These are phyloP conservation scores for Ananas comosus DNA, from an alignment of 176 grass and related monocot genomes.

Conservation along the genomic window DNA sequence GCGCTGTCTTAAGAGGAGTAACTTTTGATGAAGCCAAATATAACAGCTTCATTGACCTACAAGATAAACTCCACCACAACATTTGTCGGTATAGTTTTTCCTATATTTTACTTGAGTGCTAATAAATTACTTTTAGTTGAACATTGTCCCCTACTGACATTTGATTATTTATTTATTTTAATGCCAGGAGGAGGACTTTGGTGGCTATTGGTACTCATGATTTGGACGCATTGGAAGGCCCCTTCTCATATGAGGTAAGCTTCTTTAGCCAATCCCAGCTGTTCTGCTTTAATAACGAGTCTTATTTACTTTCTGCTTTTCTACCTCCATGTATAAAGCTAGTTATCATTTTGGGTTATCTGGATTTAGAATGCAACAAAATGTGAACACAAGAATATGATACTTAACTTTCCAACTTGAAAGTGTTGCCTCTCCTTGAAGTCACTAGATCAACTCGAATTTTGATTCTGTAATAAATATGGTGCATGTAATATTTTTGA, in stretches of 20 bases:
- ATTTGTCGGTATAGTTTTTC: conserved; percentile 65
- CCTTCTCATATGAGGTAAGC: conserved; percentile 92
- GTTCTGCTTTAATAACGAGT: not conserved
- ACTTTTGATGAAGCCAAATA: conserved; percentile 86
- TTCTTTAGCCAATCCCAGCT: not conserved
- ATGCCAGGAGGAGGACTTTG: conserved; percentile 74
- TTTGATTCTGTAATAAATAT: too few species aligned
- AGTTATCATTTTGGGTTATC: not conserved
- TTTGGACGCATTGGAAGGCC: conserved; percentile 71
- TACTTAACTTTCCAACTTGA: too few species aligned
- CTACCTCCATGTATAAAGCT: not conserved
- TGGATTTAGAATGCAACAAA: too few species aligned
- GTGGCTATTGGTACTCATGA: conserved; percentile 98
- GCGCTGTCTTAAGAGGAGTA: conserved; percentile 80
- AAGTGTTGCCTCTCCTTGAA: too few species aligned
- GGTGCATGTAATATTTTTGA: too few species aligned
- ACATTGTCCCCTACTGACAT: not conserved
- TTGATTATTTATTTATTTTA: not conserved
- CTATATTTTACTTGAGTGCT: not conserved
- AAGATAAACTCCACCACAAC: conserved; percentile 99
- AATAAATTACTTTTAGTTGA: conserved; percentile 1
- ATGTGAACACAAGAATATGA: too few species aligned
- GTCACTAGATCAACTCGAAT: too few species aligned
- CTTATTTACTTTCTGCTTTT: not conserved
- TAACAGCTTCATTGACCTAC: conserved; percentile 97